Base-by-base conservation (phyloP, 2,329 filamentous ascomycete species). In the Huntiella savannae region DNA sequence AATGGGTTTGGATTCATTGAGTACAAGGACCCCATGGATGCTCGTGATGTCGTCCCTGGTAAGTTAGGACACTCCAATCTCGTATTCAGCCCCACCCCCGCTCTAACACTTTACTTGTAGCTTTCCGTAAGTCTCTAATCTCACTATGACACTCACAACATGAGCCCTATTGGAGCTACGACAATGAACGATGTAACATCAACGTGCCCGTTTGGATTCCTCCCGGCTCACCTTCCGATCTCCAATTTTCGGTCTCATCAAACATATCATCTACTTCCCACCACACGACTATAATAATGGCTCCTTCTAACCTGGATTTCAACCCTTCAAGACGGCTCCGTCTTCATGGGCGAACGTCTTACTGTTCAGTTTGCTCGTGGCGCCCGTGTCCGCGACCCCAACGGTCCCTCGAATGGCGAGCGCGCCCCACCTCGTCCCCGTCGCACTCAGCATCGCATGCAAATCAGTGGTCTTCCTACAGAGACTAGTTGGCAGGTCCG, bases 401-500 rank as follows among this genome's bases (percentile, higher is more conserved):
- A 51, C 49, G 62, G 64, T 56, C 69, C 69, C 55, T 63, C 64
- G 51, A 49, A 50, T 55, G 66, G 71, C 53, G 75, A 78, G 57
- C 70, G 75, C 55, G 66, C 64, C 47, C 66, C 71, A 52, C 72
- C 74, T 54, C 83, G 91, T 59, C 91, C 91, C 54, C 82, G 91
- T 60, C 86, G 91, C 63, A 98, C 91, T 55, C 79, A 86, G 55
- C 86, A 87, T 65, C 82, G 91, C 63, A 96, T 98, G 91, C 81
- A 88, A 65, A 92, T 98, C 60, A 82, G 83, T 70, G 88, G 87
- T 70, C 84, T 98, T 65, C 87, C 88, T 62, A 79, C 77, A 68
- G 88, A 96, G 73, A 98, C 91, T 73, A 95, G 87, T 77, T 98
- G 91, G 91, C 91, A 98, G 91, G 91, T 98, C 81, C 91, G 91